Percentiles rank a stretch among this genome's conserved stretches.
Conservation (phyloP, 2,329 filamentous ascomycete genomes). For the Hypoxylon sp. region DNA sequence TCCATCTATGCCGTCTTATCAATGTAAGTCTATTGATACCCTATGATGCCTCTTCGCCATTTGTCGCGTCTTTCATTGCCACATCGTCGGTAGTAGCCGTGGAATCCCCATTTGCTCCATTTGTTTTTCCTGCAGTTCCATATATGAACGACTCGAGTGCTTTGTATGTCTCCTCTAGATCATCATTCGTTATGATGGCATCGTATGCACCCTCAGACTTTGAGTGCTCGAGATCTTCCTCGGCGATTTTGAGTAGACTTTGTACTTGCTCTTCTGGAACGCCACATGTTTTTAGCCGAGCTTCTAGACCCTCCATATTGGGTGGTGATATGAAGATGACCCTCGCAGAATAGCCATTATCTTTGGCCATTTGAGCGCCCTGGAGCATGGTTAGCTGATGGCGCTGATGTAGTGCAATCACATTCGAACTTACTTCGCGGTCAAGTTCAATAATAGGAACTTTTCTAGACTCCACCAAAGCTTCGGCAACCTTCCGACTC, state of each 20-base stretch:
- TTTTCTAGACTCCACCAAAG: slow-evolving; percentile 68
- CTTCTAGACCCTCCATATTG: slow-evolving; percentile 56
- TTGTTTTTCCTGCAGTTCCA: slow-evolving; percentile 45
- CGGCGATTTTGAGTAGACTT: slow-evolving; percentile 59
- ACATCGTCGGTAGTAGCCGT: slow-evolving; percentile 40
- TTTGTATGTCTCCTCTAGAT: slow-evolving; percentile 65
- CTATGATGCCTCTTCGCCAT: slow-evolving; percentile 37
- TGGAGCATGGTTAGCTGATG: slow-evolving; percentile 48
- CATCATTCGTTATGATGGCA: slow-evolving; percentile 66
- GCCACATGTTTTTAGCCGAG: slow-evolving; percentile 60
- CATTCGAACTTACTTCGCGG: slow-evolving; percentile 62
- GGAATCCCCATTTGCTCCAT: slow-evolving; percentile 43
- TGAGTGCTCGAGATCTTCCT: slow-evolving; percentile 61
- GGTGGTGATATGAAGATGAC: slow-evolving; percentile 68
- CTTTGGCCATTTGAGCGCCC: slow-evolving; percentile 71
- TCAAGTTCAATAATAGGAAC: slow-evolving; percentile 72
- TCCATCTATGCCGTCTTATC: not conserved
- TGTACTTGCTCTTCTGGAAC: slow-evolving; percentile 64
- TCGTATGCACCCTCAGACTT: slow-evolving; percentile 65
- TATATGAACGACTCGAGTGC: slow-evolving; percentile 67
- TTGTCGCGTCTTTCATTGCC: slow-evolving; percentile 41
- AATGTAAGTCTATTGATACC: not conserved
- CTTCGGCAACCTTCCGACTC: slow-evolving; percentile 67
- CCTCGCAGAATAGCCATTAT: slow-evolving; percentile 69
- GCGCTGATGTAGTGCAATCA: not conserved